phyloP scores from a whole-genome alignment of 192 early-diverging fungal genomes.

The Coemansia javaensis region DNA sequence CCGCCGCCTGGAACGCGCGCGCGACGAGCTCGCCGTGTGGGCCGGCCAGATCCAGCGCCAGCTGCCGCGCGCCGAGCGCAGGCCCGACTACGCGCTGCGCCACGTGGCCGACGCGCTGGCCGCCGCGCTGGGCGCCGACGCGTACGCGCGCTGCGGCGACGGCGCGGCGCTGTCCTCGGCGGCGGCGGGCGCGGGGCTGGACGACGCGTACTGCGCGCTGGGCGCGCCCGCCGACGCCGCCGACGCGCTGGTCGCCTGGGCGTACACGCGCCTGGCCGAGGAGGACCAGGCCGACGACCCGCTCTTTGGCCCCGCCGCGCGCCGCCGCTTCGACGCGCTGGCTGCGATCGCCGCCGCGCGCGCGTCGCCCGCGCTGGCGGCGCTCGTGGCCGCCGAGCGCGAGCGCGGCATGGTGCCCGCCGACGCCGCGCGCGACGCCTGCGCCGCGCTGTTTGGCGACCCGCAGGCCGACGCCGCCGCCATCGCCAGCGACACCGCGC shows the following conservation, averaged over 20 bases:
- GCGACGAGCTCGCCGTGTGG: slow-evolving; percentile 23
- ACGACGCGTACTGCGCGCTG: slow-evolving; percentile 20
- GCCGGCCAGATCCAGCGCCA: slow-evolving; percentile 23
- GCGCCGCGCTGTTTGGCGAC: slow-evolving; percentile 31
- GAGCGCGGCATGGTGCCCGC: slow-evolving; percentile 52
- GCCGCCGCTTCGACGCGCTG: slow-evolving; percentile 49
- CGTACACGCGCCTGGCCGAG: slow-evolving; percentile 42
- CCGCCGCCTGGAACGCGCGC: slow-evolving; percentile 13
- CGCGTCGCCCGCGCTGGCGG: slow-evolving; percentile 30
- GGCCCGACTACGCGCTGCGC: not conserved
- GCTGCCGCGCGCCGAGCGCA: slow-evolving; percentile 22
- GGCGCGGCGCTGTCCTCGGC: not conserved
- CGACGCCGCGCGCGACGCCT: slow-evolving; percentile 43
- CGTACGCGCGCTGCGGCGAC: slow-evolving; percentile 4
- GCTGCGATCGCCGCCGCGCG: slow-evolving; percentile 28
- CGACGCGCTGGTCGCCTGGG: slow-evolving; percentile 51
- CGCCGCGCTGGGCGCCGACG: slow-evolving; percentile 8
- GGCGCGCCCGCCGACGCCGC: slow-evolving; percentile 47
- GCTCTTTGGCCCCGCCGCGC: slow-evolving; percentile 10
- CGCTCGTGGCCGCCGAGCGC: slow-evolving; percentile 50
- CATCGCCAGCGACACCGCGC: slow-evolving; percentile 23
- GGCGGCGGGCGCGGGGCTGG: not conserved
- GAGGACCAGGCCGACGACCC: slow-evolving; percentile 43
- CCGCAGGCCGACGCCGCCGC: slow-evolving; percentile 37
- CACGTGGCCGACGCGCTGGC: not conserved